Percentiles rank a stretch among this genome's conserved stretches.
Conservation (phyloP, 495 filamentous ascomycete species). For the Umbilicaria muhlenbergii region DNA sequence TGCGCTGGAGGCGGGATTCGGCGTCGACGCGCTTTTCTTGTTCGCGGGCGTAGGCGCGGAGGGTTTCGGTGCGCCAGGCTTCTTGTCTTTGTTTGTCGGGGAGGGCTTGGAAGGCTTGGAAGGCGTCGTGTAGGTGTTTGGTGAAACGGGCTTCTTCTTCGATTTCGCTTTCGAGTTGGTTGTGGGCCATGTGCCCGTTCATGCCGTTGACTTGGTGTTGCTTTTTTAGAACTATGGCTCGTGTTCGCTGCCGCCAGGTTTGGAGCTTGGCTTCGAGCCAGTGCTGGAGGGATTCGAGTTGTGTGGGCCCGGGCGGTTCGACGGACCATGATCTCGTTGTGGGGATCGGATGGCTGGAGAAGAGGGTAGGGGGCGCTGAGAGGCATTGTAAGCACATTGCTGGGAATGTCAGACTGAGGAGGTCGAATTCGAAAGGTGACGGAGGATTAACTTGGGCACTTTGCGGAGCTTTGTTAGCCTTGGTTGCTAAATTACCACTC, state of each 20-base stretch:
- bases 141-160: slow-evolving; percentile 31
- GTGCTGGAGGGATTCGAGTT: slow-evolving; percentile 51
- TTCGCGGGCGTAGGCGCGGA: slow-evolving; percentile 53
- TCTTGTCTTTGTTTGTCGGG: slow-evolving; percentile 39
- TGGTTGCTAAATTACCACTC: not conserved
- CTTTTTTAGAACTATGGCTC: slow-evolving; percentile 17
- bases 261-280: slow-evolving; percentile 50
- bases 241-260: slow-evolving; percentile 32
- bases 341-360: slow-evolving; percentile 52
- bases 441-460: slow-evolving; percentile 25
- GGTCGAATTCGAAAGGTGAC: slow-evolving; percentile 68
- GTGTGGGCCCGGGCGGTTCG: slow-evolving; percentile 47
- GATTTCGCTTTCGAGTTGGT: slow-evolving; percentile 34
- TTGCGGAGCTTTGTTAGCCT: slow-evolving; percentile 5
- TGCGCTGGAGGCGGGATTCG: slow-evolving; percentile 42
- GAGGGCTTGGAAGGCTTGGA: slow-evolving; percentile 51
- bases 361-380: slow-evolving; percentile 59
- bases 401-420: slow-evolving; percentile 65
- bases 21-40: slow-evolving; percentile 46
- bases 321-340: slow-evolving; percentile 61
- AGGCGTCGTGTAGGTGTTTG: slow-evolving; percentile 54
- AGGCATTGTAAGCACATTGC: slow-evolving; percentile 68
- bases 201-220: slow-evolving; percentile 8
- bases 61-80: slow-evolving; percentile 64
- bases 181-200: slow-evolving; percentile 21